Base-by-base conservation (phyloP, 1,284 basidiomycete species). In the Cystobasidium pallidum region DNA sequence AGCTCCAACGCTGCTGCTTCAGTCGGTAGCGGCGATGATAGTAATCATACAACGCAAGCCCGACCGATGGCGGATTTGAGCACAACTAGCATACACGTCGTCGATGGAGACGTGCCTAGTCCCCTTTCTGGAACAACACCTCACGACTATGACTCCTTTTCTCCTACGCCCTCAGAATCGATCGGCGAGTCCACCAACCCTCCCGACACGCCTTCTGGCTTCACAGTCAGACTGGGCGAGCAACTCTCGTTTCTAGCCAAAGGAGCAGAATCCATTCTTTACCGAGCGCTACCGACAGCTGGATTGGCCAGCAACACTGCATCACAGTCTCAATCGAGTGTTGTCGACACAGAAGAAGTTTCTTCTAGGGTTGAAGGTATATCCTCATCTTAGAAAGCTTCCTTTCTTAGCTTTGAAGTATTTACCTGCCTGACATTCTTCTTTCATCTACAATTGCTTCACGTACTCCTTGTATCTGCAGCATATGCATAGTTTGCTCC, bases 71-170 rank as follows among this genome's bases (percentile, higher is more conserved):
- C 17, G 19, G 19, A 58, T 32, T 30, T 55, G 4, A 49, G 34
- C 3, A 30, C 51, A 17, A 32, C 49, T 3, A 49, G 43, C 30
- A 66, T 66, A 19, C 24, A 43, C 17, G 64, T 66, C 4, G 24
- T 36, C n/a, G 64, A 66, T 30, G 54, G 52, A 36, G 54, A 30
- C n/a, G 19, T 47, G 8, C 52, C 66, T 7, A 57, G 52, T 21
- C 49, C 65, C 8, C 49, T 34, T 8, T 49, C 62, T 17, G 47
- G 11, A 10, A 26, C 26, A 13, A 65, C 62, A 15, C 62, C 62
- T 39, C 26, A 13, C 4, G 62, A 36, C 21, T 52, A 13, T 3
- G 7, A 57, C 28, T 19, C 41, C n/a, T 15, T 28, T n/a, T 57
- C 66, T 10, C 66, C 52, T 7, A 49, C 39, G 3, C 58, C 26